These are phyloP conservation scores for Pouteria glomerata DNA, from an alignment of 148 eudicot species.

Conservation along the genomic window DNA sequence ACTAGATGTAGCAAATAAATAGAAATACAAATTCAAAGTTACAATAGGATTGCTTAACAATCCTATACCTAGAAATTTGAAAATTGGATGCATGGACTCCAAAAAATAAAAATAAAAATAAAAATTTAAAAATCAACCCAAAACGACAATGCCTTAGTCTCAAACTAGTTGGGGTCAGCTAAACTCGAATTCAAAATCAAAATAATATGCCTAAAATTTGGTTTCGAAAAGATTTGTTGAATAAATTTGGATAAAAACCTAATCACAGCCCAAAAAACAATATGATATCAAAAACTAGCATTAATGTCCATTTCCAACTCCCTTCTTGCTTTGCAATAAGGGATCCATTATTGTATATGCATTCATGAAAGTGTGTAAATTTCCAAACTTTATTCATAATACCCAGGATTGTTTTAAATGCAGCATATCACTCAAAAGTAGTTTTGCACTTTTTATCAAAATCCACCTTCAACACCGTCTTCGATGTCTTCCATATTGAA, in stretches of 20 bases:
- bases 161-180: no score
- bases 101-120: no score
- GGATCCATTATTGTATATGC: neutral
- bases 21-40: neutral
- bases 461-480: slow-evolving; percentile 86
- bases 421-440: neutral
- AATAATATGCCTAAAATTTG: neutral
- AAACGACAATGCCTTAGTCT: no score
- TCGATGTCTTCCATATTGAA: slow-evolving; percentile 92
- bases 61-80: neutral
- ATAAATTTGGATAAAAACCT: neutral
- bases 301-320: neutral
- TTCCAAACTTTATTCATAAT: neutral
- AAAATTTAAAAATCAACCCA: no score
- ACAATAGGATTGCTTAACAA: neutral
- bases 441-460: neutral
- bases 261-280: neutral
- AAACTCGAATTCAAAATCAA: neutral
- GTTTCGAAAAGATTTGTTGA: neutral
- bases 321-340: neutral
- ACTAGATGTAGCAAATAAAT: neutral
- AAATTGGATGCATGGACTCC: neutral
- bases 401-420: neutral
- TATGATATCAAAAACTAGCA: neutral
- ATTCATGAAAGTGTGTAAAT: neutral